A percentile compares a stretch with the other conserved stretches of the same genome.
phyloP scores from a whole-genome alignment of 192 early-diverging fungal genomes.

The Rhizophlyctis rosea region DNA sequence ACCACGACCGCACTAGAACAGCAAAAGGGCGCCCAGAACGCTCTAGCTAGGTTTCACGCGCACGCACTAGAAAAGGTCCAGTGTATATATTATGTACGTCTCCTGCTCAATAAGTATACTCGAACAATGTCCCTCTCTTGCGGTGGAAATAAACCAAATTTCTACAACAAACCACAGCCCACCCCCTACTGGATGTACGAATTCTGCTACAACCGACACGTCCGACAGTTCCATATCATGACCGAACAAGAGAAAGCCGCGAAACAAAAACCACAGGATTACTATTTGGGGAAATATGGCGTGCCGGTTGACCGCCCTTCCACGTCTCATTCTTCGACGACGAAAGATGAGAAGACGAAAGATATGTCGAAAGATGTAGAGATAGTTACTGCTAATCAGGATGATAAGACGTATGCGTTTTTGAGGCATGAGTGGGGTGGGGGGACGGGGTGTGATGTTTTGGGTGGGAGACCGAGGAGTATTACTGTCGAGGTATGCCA shows the following conservation, averaged over 20 bases:
- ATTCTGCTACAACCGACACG: background rate
- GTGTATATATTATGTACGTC: background rate
- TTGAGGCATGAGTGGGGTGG: background rate
- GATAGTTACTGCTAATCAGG: background rate
- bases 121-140: background rate
- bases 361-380: background rate
- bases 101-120: background rate
- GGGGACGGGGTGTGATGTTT: background rate
- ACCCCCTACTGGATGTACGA: background rate
- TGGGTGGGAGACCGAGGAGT: background rate
- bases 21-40: background rate
- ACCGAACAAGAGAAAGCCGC: background rate
- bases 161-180: background rate
- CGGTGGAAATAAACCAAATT: background rate
- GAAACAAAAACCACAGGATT: background rate
- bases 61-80: background rate
- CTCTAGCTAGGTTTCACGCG: no score
- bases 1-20: background rate
- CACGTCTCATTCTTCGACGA: background rate
- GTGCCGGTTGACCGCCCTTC: background rate
- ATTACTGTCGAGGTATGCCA: background rate
- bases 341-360: background rate
- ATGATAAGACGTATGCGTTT: background rate
- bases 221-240: background rate
- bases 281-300: background rate